A percentile compares a stretch with the other conserved stretches of the same genome.
Evolutionary conservation across 345 rosid species (phyloP).

Genomic region (Camelina laxa): DNA sequence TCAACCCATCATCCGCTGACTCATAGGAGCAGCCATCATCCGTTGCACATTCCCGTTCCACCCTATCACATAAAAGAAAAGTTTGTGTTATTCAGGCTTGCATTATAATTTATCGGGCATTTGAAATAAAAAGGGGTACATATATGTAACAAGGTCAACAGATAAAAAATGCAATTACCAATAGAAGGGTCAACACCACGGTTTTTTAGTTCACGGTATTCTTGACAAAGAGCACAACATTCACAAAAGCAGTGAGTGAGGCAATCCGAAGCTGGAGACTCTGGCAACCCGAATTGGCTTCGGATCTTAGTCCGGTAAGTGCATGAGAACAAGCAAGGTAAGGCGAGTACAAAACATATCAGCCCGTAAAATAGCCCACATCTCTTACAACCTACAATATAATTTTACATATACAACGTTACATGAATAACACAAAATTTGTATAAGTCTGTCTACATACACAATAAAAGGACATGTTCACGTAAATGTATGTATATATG

Average conservation of each 20-base stretch:
- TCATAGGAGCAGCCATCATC: constrained; percentile 54
- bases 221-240: constrained; percentile 79
- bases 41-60: constrained; percentile 59
- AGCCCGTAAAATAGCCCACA: constrained; percentile 58
- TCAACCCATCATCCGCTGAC: constrained; percentile 57
- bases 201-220: constrained; percentile 66
- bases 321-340: constrained; percentile 73
- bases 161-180: constrained; percentile 42
- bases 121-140: background rate
- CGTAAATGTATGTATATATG: background rate
- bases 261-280: constrained; percentile 72
- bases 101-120: background rate
- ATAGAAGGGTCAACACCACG: constrained; percentile 72
- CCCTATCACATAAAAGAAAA: constrained; percentile 44
- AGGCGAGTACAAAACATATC: constrained; percentile 38
- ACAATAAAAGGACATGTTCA: background rate
- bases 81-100: background rate
- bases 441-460: background rate
- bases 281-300: constrained; percentile 60
- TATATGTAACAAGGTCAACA: no score
- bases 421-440: background rate
- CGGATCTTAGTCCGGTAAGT: constrained; percentile 66
- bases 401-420: background rate
- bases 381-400: constrained; percentile 54
- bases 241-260: constrained; percentile 64